Percentiles rank a stretch among this genome's conserved stretches.
Evolutionary conservation across 768 basidiomycete species (phyloP).

Genomic region (Trametes punicea): DNA sequence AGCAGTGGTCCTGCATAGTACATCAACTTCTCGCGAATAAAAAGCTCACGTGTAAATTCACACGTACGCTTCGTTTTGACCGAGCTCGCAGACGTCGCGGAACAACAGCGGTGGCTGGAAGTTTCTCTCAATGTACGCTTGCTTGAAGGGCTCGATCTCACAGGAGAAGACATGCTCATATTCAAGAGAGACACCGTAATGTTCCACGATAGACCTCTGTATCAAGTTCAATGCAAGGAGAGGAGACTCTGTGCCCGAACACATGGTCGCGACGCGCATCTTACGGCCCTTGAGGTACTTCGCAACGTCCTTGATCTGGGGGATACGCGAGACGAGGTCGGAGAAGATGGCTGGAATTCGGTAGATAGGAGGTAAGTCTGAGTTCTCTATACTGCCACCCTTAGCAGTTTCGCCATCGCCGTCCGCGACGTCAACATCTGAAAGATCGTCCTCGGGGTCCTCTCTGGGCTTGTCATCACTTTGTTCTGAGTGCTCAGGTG

Average conservation of each 20-base stretch:
- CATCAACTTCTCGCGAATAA: neutral
- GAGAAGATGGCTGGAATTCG: conserved; percentile 70
- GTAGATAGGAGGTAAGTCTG: conserved; percentile 73
- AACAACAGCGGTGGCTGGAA: conserved; percentile 91
- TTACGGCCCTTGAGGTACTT: conserved; percentile 72
- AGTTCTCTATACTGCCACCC: conserved; percentile 36
- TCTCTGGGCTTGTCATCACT: conserved; percentile 21
- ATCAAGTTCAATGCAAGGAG: conserved; percentile 87
- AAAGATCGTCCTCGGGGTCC: conserved; percentile 14
- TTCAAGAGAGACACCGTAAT: conserved; percentile 59
- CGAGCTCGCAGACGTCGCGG: conserved; percentile 91
- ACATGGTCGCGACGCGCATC: conserved; percentile 95
- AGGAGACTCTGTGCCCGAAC: conserved; percentile 94
- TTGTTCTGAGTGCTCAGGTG: neutral
- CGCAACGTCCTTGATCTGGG: conserved; percentile 63
- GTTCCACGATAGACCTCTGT: conserved; percentile 67
- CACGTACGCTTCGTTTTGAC: conserved; percentile 69
- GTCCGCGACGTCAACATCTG: conserved; percentile 27
- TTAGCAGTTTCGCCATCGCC: conserved; percentile 32
- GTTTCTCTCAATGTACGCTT: conserved; percentile 96
- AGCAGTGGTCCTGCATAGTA: conserved; percentile 68
- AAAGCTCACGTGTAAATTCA: neutral
- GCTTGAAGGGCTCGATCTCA: conserved; percentile 96
- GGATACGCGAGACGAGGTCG: conserved; percentile 65
- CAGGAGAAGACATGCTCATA: conserved; percentile 95